phyloP scores from a whole-genome alignment of 2,329 filamentous ascomycete genomes.

The Tolypocladium tundrense region DNA sequence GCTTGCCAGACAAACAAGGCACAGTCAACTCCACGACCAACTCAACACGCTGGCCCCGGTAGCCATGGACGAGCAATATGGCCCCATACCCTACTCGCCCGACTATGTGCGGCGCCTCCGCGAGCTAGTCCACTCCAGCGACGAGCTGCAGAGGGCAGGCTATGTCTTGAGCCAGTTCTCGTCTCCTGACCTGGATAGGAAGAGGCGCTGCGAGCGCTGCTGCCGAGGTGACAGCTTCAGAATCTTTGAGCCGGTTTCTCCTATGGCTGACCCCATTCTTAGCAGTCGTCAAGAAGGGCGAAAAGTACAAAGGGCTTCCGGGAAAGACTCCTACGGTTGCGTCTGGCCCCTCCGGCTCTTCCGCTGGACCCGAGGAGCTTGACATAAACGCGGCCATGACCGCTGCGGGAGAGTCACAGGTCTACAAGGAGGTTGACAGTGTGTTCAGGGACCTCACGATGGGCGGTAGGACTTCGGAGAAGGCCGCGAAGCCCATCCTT shows the following conservation, averaged over 20 bases:
- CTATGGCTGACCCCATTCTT: neutral
- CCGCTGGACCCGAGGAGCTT: neutral
- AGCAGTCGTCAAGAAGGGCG: neutral
- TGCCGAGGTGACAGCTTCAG: slow-evolving; percentile 9
- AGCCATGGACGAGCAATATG: slow-evolving; percentile 3
- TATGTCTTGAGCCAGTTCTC: slow-evolving; percentile 16
- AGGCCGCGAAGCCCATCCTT: slow-evolving; percentile 1
- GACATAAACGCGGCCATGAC: neutral
- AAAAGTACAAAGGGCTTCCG: neutral
- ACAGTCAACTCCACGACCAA: neutral
- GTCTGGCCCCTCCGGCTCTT: neutral
- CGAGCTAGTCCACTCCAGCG: slow-evolving; percentile 7
- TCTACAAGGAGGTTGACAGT: neutral
- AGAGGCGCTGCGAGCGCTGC: slow-evolving; percentile 19
- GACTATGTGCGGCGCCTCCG: slow-evolving; percentile 10
- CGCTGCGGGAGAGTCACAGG: neutral
- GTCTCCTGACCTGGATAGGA: slow-evolving; percentile 15
- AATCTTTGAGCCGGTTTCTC: neutral
- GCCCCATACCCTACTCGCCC: slow-evolving; percentile 10
- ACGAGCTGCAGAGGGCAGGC: slow-evolving; percentile 13
- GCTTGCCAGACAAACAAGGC: neutral
- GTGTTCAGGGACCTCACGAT: neutral
- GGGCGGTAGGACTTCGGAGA: neutral
- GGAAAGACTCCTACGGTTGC: neutral
- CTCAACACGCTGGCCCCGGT: neutral